Percentiles rank a stretch among this genome's conserved stretches.
Conservation (phyloP, 192 early-diverging fungal genomes). For the Gonapodya prolifera region DNA sequence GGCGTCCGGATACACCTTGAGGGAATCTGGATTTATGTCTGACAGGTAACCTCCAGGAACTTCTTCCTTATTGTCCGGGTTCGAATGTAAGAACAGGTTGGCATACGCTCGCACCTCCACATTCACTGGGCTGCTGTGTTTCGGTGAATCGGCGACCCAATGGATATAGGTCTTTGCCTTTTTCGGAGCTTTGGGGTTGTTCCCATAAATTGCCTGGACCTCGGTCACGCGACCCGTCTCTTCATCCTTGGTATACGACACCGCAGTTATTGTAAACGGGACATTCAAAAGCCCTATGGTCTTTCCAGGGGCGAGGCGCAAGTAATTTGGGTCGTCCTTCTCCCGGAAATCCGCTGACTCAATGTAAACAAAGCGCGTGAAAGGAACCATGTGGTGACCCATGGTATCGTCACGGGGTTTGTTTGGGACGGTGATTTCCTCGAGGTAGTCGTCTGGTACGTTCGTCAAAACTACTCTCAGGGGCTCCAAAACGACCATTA, state of each 20-base stretch:
- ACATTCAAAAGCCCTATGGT: constrained; percentile 87
- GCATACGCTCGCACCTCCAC: constrained; percentile 78
- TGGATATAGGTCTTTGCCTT: constrained; percentile 99
- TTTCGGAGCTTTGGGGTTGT: constrained; percentile 29
- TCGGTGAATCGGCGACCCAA: constrained; percentile 84
- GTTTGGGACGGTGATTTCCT: constrained; percentile 72
- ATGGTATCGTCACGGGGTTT: constrained; percentile 78
- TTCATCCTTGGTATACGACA: constrained; percentile 58
- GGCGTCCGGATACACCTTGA: constrained; percentile 53
- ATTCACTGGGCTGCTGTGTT: constrained; percentile 68
- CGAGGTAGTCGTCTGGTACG: constrained; percentile 66
- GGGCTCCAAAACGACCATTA: constrained; percentile 85
- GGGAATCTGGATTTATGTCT: constrained; percentile 73
- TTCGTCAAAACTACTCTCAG: constrained; percentile 82
- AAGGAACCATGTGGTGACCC: constrained; percentile 78
- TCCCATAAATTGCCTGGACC: constrained; percentile 70
- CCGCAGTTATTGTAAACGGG: constrained; percentile 77
- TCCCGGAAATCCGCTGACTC: constrained; percentile 87
- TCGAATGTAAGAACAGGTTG: constrained; percentile 77
- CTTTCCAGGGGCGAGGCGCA: constrained; percentile 84
- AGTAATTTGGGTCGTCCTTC: constrained; percentile 86
- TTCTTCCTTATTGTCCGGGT: constrained; percentile 64
- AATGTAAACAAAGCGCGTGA: constrained; percentile 88
- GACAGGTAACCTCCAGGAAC: constrained; percentile 83
- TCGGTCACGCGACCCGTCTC: constrained; percentile 66